Evolutionary conservation across 768 basidiomycete species (phyloP), one percentile per base, ranked within the genome.

Genomic region (Boletus coccyginus): DNA sequence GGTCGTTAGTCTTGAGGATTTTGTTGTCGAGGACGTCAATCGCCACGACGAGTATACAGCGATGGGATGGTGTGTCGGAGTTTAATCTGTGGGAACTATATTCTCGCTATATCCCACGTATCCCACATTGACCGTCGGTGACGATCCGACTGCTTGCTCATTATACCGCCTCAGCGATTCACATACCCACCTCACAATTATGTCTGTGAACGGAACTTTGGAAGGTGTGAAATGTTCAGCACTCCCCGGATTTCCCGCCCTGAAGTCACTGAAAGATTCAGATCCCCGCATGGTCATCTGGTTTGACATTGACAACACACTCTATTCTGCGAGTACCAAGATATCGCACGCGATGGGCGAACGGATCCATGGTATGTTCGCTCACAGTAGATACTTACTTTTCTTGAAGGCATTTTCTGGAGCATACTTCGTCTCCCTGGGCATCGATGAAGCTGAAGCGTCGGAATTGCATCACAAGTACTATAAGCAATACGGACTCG

Each of bases 271-370:
- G 38, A 56, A 58, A 70, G 21, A 21, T 21, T 21, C 21, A 21
- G 88, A 90, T 76, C 78, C 81, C 39, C 82, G 85, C 14, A 71
- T 71, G 58, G 72, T 92, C 47, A 77, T 91, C 49, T 93, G 86
- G 82, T 83, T 94, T 57, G 92, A 93, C 66, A 90, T 94, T 56
- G 92, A 94, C 71, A 93, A 94, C 64, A 92, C 91, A 3, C 78
- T 94, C 16, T 94, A 94, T 69, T 89, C 90, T 9, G 83, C 88
- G 1, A 86, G 81, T 62, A 77, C 84, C 19, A 84, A 79, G 69
- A 90, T 94, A 50, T 84, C 86, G 5, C 82, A 88, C 58, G 85
- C 81, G 17, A 93, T 94, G 92, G 85, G 86, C 13, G 71, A 84
- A 57, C 81, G 83, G 50, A 93, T 93, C 49, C 90, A 92, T 63